Percentiles rank a stretch among this genome's conserved stretches.
Evolutionary conservation across 1,284 basidiomycete species (phyloP).

Genomic region (Microbotryomycetes sp.): DNA sequence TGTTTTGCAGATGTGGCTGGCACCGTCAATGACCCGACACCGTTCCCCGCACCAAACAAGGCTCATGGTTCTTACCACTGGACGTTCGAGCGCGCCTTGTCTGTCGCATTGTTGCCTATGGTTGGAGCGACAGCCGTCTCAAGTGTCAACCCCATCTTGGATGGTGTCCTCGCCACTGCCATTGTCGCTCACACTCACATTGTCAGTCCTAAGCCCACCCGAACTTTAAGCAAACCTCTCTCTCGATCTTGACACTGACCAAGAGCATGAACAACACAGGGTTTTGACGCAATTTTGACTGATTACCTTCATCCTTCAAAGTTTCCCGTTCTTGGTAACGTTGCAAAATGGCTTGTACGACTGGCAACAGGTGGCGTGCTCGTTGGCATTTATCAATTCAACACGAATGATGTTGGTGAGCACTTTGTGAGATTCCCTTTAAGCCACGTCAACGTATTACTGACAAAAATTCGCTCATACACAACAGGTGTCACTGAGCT

Average conservation of each 20-base stretch:
- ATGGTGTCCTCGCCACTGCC: constrained; percentile 77
- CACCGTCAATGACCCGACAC: constrained; percentile 89
- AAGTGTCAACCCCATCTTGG: constrained; percentile 61
- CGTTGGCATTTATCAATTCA: constrained; percentile 92
- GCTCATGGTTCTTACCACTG: constrained; percentile 93
- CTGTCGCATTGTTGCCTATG: constrained; percentile 79
- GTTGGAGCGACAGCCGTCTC: constrained; percentile 50
- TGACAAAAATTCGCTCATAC: not conserved
- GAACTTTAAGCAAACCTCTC: not conserved
- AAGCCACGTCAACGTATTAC: not conserved
- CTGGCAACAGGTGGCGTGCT: constrained; percentile 73
- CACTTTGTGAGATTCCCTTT: constrained; percentile 10
- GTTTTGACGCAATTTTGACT: constrained; percentile 42
- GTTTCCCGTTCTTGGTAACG: constrained; percentile 69
- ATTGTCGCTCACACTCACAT: constrained; percentile 94
- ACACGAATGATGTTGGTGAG: constrained; percentile 92
- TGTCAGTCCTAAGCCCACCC: constrained; percentile 47
- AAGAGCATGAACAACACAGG: constrained; percentile 30
- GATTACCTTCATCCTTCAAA: constrained; percentile 95
- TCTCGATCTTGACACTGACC: no score
- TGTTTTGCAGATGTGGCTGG: constrained; percentile 69
- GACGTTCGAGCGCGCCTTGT: constrained; percentile 90
- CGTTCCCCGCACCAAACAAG: constrained; percentile 64
- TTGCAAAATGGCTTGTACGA: constrained; percentile 68
- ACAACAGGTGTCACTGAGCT: constrained; percentile 63